A percentile compares a stretch with the other conserved stretches of the same genome.
These are phyloP conservation scores for Phytophthora tubulina DNA, from an alignment of 352 stramenopile genomes.

Conservation along the genomic window DNA sequence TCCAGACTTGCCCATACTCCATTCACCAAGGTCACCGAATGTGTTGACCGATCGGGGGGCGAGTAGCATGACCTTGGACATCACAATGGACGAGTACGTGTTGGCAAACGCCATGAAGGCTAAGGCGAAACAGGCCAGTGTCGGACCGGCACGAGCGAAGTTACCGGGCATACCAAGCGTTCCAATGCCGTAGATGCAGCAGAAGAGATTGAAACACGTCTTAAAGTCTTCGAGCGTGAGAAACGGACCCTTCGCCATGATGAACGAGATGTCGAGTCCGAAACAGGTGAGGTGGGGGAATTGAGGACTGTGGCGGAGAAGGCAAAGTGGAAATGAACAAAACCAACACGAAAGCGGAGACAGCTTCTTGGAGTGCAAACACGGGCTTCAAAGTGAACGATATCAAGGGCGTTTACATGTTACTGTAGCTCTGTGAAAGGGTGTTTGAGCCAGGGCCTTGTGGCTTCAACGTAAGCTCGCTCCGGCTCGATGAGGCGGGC, in stretches of 20 bases:
- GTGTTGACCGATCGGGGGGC: conserved; percentile 59
- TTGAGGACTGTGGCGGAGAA: conserved; percentile 4
- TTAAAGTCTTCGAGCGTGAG: conserved; percentile 68
- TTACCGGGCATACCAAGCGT: conserved; percentile 77
- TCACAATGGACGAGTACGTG: conserved; percentile 62
- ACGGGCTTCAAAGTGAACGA: not conserved
- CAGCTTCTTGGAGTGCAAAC: not conserved
- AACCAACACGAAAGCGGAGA: not conserved
- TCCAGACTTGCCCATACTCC: conserved; percentile 53
- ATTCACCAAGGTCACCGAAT: conserved; percentile 70
- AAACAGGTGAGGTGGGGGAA: not conserved
- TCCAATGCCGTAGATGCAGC: conserved; percentile 72
- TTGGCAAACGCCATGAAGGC: conserved; percentile 75
- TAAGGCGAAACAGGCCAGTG: conserved; percentile 53
- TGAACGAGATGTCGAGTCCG: not conserved
- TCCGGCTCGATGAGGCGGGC: conserved; percentile 23
- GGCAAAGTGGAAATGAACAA: conserved; percentile 22
- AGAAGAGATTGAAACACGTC: conserved; percentile 68
- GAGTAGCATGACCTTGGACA: conserved; percentile 66
- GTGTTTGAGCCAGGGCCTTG: conserved; percentile 12
- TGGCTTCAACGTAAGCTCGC: conserved; percentile 11
- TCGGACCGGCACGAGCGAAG: conserved; percentile 64
- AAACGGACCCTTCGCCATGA: conserved; percentile 39
- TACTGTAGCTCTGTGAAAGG: too few relatives aligned
- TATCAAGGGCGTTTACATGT: not conserved